Base-by-base conservation (phyloP, 139 green algal species). In the Auxenochlorella pyrenoidosa region DNA sequence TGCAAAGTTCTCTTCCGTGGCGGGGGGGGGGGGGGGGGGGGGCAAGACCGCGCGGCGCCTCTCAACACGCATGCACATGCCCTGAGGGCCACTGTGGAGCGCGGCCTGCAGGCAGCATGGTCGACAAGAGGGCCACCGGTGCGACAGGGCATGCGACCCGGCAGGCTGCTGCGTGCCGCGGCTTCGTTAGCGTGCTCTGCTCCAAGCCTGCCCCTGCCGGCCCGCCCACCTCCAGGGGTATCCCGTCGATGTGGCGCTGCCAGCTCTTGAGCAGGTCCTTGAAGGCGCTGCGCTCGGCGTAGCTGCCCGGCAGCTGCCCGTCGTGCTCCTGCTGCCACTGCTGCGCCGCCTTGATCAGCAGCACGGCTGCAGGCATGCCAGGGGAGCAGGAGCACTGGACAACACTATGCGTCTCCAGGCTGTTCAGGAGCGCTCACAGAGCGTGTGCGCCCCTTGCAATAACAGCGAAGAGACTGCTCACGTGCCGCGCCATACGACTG, bases 1-100 rank as follows among this genome's bases (percentile, higher is more conserved):
- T 22, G 92, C 94, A 90, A 98, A 97, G 85, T 99, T 99, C 51
- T 98, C 97, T 75, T 94, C 93, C 95, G n/a, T n/a, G 96, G 94
- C 36, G 90, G 24, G 0, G 41, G 22, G 36, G 54, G 66, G 8
- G 63, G 19, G 16, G 43, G 60, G 12, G 16, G 60, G 3, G 5
- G 60, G 10, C 16, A 32, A 68, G 5, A 30, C 3, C 60, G 16
- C 60, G 60, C 60, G 22, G 60, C 47, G 47, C 47, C 47, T 18
- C 47, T 6, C 47, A 54, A 10, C 47, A 54, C 10, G 47, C 47
- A 6, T 54, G 47, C 47, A n/a, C n/a, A n/a, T n/a, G n/a, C n/a
- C n/a, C 47, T 54, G 47, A 6, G 10, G 47, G 47, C 47, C 47
- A 6, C 47, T 10, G 47, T 10, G 10, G 47, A 54, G 6, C 47